Evolutionary conservation across 2,329 filamentous ascomycete genomes (phyloP).

Genomic region (Hypoxylon sp.): DNA sequence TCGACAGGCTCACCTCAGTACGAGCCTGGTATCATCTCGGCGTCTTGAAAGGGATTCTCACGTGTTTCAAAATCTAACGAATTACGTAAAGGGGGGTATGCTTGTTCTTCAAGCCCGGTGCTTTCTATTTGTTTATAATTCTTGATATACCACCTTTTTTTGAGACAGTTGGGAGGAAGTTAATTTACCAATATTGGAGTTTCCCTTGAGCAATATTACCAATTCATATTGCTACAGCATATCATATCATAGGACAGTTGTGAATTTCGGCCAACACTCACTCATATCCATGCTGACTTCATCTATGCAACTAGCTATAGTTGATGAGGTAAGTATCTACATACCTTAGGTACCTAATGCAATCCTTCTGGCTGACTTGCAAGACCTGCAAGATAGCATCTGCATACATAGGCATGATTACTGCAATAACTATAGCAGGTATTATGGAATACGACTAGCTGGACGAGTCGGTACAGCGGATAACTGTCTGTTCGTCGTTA

Average conservation of each 20-base stretch:
- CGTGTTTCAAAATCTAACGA: conserved; percentile 28
- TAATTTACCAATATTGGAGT: conserved; percentile 21
- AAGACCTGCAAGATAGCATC: not conserved
- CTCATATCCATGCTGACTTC: too few species aligned
- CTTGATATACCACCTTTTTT: conserved; percentile 34
- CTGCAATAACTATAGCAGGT: too few species aligned
- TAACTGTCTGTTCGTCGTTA: not conserved
- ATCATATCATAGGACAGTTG: too few species aligned
- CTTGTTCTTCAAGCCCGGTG: conserved; percentile 9
- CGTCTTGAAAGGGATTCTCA: conserved; percentile 16
- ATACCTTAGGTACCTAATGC: too few species aligned
- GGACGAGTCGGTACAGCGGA: conserved; percentile 7
- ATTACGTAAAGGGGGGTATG: conserved; percentile 21
- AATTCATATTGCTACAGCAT: too few species aligned
- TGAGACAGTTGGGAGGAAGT: conserved; percentile 15
- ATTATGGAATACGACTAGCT: conserved; percentile 2
- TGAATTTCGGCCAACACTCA: too few species aligned
- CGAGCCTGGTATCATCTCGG: conserved; percentile 13
- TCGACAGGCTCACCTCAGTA: conserved; percentile 3
- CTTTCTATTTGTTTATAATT: conserved; percentile 30
- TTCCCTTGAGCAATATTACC: too few species aligned
- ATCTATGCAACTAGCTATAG: too few species aligned
- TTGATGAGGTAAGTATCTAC: too few species aligned
- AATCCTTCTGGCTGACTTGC: too few species aligned
- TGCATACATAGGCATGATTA: too few species aligned